These are phyloP conservation scores for Tricholoma matsutake DNA, from an alignment of 768 basidiomycete species.

Conservation along the genomic window DNA sequence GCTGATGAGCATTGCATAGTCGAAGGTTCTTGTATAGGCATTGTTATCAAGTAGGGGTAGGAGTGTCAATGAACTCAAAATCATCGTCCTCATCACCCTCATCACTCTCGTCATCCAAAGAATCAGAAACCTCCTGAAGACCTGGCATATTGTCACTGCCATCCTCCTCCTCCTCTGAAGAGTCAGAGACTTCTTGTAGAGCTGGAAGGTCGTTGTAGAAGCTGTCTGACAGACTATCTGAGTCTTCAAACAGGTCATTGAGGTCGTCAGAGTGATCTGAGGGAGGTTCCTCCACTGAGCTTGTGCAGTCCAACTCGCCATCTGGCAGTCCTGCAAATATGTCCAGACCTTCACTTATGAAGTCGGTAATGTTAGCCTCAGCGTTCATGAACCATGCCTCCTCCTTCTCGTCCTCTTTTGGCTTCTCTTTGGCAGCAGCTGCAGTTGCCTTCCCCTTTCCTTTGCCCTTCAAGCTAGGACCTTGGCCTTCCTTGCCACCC, in stretches of 20 bases:
- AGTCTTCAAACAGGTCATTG: background rate
- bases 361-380: background rate
- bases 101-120: too few species aligned
- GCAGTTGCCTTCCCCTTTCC: background rate
- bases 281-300: background rate
- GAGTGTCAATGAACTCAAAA: background rate
- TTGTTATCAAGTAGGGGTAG: background rate
- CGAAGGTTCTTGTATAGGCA: background rate
- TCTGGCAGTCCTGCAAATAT: background rate
- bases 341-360: background rate
- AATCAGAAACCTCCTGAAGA: too few species aligned
- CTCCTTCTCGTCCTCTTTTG: conserved; percentile 11
- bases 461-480: background rate
- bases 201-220: too few species aligned
- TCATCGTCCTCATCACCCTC: too few species aligned
- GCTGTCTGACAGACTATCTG: background rate
- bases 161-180: too few species aligned
- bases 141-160: too few species aligned
- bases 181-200: too few species aligned
- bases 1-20: background rate
- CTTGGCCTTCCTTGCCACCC: background rate
- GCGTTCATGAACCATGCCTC: background rate
- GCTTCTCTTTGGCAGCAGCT: conserved; percentile 2
- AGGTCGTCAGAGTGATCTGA: too few species aligned
- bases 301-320: background rate